Evolutionary conservation across 768 basidiomycete species (phyloP), one percentile per base, ranked within the genome.

Genomic region (Agrocybe pediades): DNA sequence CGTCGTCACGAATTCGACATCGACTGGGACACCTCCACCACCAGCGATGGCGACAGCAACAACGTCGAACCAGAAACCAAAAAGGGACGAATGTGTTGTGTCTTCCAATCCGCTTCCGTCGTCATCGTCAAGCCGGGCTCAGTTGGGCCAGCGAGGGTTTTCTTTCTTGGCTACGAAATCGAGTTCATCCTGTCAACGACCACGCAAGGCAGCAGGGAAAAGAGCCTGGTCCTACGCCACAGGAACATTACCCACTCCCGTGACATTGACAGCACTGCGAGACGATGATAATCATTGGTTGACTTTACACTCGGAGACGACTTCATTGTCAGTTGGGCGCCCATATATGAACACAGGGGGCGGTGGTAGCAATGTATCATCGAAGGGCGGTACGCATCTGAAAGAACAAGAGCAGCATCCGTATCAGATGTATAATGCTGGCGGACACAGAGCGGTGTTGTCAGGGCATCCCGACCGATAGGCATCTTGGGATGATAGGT

Each of bases 391-490:
- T 13, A 36, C 13, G 48, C 59, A 48, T 36, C 65, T 68, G 46
- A 52, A 23, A 48, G 42, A 42, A 41, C 57, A 41, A 40, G 21
- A 43, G 27, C 46, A 55, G 40, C 17, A 29, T 41, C n/a, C n/a
- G 66, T 53, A 61, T 43, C 60, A 87, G 71, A 88, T 91, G 88
- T 85, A 88, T 64, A 85, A 79, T 2, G 80, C 85, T 23, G 80
- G 87, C 39, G 90, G 60, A 92, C 90, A 56, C 88, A 90, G 73
- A 92, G 90, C 62, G 90, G 90, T 1, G 90, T 90, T n/a, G 88
- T 92, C 25, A 86, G 83, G 90, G 87, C 9, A 77, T 91, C 41
- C 67, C 86, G 65, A 78, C 81, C 59, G 70, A 71, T 36, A n/a
- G n/a, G n/a, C n/a, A n/a, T n/a, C n/a, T 53, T 62, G 51, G 60